Evolutionary conservation across 1,284 basidiomycete genomes (phyloP), one percentile per base, ranked within the genome.

Genomic region (Megacollybia platyphylla): DNA sequence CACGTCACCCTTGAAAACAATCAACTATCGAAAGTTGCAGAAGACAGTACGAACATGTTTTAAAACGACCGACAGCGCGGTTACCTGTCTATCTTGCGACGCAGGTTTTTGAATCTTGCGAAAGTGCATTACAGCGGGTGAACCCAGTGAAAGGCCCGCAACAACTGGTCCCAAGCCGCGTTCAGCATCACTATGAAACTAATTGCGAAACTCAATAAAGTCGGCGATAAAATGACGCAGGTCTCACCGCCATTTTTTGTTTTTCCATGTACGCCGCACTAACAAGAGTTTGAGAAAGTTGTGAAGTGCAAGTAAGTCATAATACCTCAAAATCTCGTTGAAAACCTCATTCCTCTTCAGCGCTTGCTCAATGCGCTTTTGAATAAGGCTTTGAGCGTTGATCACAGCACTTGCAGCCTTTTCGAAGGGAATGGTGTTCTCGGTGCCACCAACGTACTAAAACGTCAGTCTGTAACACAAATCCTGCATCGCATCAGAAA

Each of bases 151-250:
- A 34, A 87, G 57, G 4, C 83, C 80, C 4, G 83, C 83, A 2
- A 87, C 75, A 3, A 72, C 50, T 5, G 79, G 76, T 1, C 84
- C 85, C 5, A 87, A 59, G 3, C 82, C 85, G 7, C 60, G 61
- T 60, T 87, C 84, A 43, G 69, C 70, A 49, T 87, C 84, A 48
- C 78, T 85, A 50, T 87, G 85, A 53, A 82, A 87, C 82, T 84
- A 41, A n/a, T 15, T n/a, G 38, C 48, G 35, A 50, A 39, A 26
- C 43, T 31, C 39, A 40, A 27, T 27, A 20, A 29, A 32, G 37
- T 6, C 20, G 27, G 36, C 27, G 34, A 39, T 36, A 5, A 36
- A 39, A n/a, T 30, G 11, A 42, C n/a, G 39, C 11, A 35, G 38
- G 13, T 63, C 78, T 54, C 54, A 85, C 84, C 42, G 80, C 72